A percentile compares a stretch with the other conserved stretches of the same genome.
These are phyloP conservation scores for Aristolochia californica DNA, from an alignment of 164 flowering plant species.

Conservation along the genomic window DNA sequence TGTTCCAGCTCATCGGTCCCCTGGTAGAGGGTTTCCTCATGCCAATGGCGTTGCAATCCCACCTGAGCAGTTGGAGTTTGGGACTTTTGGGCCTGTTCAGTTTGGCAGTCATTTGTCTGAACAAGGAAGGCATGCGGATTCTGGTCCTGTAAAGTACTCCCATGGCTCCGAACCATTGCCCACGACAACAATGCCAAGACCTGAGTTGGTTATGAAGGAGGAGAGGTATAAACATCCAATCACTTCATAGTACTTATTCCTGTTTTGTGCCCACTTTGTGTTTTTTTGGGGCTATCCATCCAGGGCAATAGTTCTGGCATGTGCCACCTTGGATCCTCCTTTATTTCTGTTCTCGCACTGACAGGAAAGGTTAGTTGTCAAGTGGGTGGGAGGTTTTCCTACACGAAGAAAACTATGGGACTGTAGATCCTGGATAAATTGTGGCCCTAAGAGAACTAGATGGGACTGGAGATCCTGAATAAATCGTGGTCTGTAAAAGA, in stretches of 20 bases:
- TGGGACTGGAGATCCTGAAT: too few relatives aligned
- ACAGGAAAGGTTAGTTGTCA: too few relatives aligned
- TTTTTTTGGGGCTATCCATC: neutral
- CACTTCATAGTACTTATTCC: neutral
- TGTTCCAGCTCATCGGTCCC: conserved; percentile 13
- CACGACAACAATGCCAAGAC: conserved; percentile 9
- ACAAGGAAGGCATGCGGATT: conserved; percentile 13
- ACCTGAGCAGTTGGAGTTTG: conserved; percentile 32
- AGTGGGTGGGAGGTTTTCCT: too few relatives aligned
- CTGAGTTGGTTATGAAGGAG: conserved; percentile 13
- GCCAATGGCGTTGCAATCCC: conserved; percentile 20
- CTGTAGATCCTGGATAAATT: too few relatives aligned
- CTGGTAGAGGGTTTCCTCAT: conserved; percentile 13
- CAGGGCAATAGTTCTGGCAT: neutral
- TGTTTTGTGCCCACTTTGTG: neutral
- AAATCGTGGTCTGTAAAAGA: too few relatives aligned
- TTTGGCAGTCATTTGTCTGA: conserved; percentile 10
- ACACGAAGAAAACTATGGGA: too few relatives aligned
- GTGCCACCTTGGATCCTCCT: neutral
- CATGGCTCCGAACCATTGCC: conserved; percentile 1
- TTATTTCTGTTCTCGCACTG: too few relatives aligned
- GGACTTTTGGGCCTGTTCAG: conserved; percentile 17
- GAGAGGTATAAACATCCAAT: conserved; percentile 28
- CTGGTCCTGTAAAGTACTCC: neutral
- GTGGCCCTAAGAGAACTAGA: too few relatives aligned